Conservation (phyloP, 1,139 yeast genomes). For the Candida tropicalis region DNA sequence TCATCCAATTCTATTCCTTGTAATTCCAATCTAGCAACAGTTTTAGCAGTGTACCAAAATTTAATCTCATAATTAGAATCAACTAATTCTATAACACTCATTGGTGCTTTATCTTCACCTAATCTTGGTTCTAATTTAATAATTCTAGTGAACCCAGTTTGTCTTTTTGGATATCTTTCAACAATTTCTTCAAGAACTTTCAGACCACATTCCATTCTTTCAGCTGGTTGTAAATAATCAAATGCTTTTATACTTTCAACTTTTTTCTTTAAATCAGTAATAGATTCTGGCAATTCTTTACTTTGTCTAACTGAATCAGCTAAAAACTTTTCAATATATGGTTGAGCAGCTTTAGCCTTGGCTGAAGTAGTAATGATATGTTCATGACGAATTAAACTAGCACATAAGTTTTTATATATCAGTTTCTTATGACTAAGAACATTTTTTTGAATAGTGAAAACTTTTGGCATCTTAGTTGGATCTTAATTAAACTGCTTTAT, state of each 20-base stretch:
- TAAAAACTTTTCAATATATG: conserved; percentile 44
- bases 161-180: conserved; percentile 61
- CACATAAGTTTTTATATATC: conserved; percentile 51
- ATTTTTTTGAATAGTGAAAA: conserved; percentile 46
- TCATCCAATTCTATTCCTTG: conserved; percentile 66
- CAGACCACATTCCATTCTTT: conserved; percentile 42
- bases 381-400: conserved; percentile 50
- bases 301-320: conserved; percentile 30
- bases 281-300: conserved; percentile 15
- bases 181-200: conserved; percentile 69
- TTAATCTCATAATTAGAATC: conserved; percentile 75
- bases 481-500: too few species aligned
- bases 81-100: conserved; percentile 85
- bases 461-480: conserved; percentile 37
- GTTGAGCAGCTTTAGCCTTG: conserved; percentile 51
- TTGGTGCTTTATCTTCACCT: conserved; percentile 88
- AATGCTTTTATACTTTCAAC: conserved; percentile 28
- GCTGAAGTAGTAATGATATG: conserved; percentile 47
- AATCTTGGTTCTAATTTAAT: conserved; percentile 81
- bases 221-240: conserved; percentile 44
- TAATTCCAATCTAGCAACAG: conserved; percentile 75
- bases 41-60: conserved; percentile 75
- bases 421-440: conserved; percentile 47
- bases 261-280: conserved; percentile 24
- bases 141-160: conserved; percentile 86